Conservation (phyloP, 78 protist genomes). For the Emiliania huxleyi region DNA sequence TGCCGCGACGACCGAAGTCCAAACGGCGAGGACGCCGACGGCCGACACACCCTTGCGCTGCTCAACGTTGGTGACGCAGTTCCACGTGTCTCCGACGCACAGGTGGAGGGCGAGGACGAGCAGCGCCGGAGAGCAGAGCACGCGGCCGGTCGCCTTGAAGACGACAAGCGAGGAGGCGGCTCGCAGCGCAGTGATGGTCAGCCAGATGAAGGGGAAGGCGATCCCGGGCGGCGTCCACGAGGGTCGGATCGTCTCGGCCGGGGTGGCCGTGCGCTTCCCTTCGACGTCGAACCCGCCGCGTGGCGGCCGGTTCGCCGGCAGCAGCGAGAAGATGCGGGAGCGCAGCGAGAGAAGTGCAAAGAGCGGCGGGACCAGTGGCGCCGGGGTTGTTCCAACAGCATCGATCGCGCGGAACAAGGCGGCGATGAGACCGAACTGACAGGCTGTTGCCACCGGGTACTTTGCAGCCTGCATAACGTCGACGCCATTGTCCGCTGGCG, state of each 20-base stretch:
- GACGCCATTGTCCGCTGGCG: too few species aligned
- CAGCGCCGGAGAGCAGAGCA: neutral
- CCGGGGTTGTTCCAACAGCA: neutral
- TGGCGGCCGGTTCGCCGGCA: neutral
- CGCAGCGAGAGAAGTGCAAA: neutral
- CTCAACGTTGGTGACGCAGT: neutral
- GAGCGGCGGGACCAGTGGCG: neutral
- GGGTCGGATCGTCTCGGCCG: neutral
- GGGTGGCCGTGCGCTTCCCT: neutral
- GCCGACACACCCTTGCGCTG: neutral
- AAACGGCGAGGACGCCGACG: neutral
- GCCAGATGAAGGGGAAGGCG: neutral
- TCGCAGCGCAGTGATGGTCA: neutral
- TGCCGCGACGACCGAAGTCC: neutral
- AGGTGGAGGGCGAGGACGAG: neutral
- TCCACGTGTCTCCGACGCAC: conserved; percentile 5
- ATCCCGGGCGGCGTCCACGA: neutral
- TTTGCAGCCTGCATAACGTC: neutral
- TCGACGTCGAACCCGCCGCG: neutral
- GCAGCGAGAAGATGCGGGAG: neutral
- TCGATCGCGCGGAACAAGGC: neutral
- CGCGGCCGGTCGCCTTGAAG: neutral
- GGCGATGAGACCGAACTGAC: neutral
- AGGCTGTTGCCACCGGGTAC: neutral
- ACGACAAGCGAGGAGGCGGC: neutral